Evolutionary conservation across 2,329 filamentous ascomycete species (phyloP), one percentile per base, ranked within the genome.

Genomic region (Penicillium rolfsii): DNA sequence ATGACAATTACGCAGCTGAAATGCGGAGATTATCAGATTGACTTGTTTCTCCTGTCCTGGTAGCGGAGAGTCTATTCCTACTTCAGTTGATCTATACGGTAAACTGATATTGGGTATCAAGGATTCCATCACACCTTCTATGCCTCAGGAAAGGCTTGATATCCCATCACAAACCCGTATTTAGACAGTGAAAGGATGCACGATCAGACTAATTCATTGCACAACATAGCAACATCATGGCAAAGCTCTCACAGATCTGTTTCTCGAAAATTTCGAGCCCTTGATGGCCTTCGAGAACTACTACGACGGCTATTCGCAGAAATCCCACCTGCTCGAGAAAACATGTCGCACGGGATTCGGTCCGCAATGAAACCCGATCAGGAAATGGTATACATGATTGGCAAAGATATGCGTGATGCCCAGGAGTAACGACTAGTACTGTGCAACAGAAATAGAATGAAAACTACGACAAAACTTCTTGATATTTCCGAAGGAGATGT

Each of bases 291-390:
- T 45, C 48, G 35, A 59, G 48, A 22, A 22, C 19, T 59, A 35
- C 48, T 14, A 62, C 57, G 12, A 36, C 26, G 53, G 49, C 12
- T 3, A 30, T 52, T 52, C 19, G 9, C 53, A 55, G 60, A 24
- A 55, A 56, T 40, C 40, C 53, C 38, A 46, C 26, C 19, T 38
- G 41, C 36, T 33, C 4, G 16, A 19, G 40, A 19, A 56, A 61
- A 52, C 52, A 64, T 12, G 52, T 61, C 40, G 58, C 41, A 59
- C 48, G 9, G 45, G 41, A 49, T 52, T 55, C 26, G 55, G 26
- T 30, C 50, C 58, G 19, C 41, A 26, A 60, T 60, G 53, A 52
- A 54, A 52, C 60, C 38, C 4, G 50, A 33, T 46, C 45, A 22
- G 38, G 41, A 26, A 35, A 35, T 46, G 52, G 19, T 40, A 22